phyloP scores from a whole-genome alignment of 2,329 filamentous ascomycete species.

The Aspergillus persii region DNA sequence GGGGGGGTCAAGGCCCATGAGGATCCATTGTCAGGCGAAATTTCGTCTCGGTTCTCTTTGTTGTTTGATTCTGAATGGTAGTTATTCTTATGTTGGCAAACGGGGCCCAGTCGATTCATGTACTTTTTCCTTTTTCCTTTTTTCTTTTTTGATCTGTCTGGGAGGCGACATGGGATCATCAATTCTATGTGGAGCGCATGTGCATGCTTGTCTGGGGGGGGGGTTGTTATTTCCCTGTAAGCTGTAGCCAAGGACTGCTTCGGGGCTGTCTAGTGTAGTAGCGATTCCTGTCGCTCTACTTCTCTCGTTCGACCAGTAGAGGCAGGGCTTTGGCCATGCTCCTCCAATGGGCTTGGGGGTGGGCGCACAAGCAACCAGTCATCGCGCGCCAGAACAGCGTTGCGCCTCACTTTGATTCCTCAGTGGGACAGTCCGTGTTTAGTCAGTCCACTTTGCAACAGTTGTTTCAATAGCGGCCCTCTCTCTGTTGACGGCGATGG shows the following conservation, averaged over 20 bases:
- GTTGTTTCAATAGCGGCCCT: not conserved
- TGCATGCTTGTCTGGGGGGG: not conserved
- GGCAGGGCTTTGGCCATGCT: not conserved
- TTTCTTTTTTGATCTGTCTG: not conserved
- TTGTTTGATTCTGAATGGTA: conserved; percentile 4
- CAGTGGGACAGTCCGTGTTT: conserved; percentile 5
- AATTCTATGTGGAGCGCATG: not conserved
- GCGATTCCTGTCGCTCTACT: not conserved
- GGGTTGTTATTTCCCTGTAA: not conserved
- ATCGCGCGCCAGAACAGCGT: conserved; percentile 18
- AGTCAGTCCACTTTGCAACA: not conserved
- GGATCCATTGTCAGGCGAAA: not conserved
- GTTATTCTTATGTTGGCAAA: not conserved
- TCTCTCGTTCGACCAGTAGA: not conserved
- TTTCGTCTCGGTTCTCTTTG: not conserved
- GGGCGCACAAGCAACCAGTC: conserved; percentile 10
- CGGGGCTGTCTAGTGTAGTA: not conserved
- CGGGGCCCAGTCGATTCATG: not conserved
- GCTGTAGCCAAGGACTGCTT: not conserved
- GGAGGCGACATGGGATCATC: not conserved
- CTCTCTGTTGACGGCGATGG: not conserved
- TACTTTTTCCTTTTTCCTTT: not conserved
- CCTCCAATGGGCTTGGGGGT: not conserved
- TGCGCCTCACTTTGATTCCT: conserved; percentile 16
- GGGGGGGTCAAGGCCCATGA: not conserved